A percentile compares a stretch with the other conserved stretches of the same genome.
Conservation (phyloP, 1,139 yeast genomes). For the Tardiomyces depauwii region DNA sequence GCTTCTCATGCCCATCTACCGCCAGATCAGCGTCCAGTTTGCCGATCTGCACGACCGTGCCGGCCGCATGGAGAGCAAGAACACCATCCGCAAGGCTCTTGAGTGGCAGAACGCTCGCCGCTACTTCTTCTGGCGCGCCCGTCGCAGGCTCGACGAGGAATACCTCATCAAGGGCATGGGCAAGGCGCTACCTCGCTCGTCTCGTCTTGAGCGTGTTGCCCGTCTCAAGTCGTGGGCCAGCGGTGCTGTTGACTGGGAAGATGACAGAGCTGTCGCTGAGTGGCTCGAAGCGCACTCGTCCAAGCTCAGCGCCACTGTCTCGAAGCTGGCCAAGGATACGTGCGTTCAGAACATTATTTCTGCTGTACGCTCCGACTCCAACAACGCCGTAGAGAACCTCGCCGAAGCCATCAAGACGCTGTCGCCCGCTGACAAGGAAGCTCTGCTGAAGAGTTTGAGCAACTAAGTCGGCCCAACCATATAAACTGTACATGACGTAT, state of each 20-base stretch:
- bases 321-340: constrained; percentile 33
- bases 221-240: constrained; percentile 83
- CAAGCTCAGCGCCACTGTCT: constrained; percentile 48
- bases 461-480: too few relatives aligned
- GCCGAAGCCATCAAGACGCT: constrained; percentile 50
- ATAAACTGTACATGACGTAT: too few relatives aligned
- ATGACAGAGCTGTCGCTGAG: constrained; percentile 69
- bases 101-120: constrained; percentile 86
- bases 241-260: constrained; percentile 52
- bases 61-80: constrained; percentile 95
- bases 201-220: constrained; percentile 72
- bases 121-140: constrained; percentile 96
- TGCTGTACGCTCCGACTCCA: constrained; percentile 9
- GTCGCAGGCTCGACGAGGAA: constrained; percentile 92
- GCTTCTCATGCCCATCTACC: constrained; percentile 72
- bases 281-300: constrained; percentile 80
- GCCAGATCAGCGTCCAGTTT: constrained; percentile 88
- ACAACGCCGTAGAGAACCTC: constrained; percentile 40
- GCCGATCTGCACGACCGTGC: constrained; percentile 97
- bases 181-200: constrained; percentile 48
- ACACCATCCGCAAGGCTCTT: constrained; percentile 73
- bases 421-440: constrained; percentile 50
- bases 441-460: constrained; percentile 26
- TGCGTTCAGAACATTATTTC: constrained; percentile 14
- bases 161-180: constrained; percentile 69